Conservation (phyloP, 371 early-diverging fungal species). For the Gilbertella persicaria region DNA sequence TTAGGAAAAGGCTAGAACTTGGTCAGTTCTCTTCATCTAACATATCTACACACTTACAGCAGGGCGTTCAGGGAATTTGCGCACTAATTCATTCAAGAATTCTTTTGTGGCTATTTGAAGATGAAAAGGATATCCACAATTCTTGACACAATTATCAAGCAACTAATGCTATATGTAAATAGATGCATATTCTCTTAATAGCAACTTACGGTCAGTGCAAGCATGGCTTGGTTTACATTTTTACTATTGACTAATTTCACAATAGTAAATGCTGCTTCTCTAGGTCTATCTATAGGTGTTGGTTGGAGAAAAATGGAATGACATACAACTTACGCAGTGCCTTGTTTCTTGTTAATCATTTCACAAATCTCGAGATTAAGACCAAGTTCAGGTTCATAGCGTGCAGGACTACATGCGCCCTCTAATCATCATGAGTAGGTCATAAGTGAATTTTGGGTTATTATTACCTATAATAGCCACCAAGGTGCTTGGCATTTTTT, state of each 20-base stretch:
- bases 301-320: not conserved
- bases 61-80: conserved; percentile 90
- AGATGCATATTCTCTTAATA: not conserved
- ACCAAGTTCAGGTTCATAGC: conserved; percentile 77
- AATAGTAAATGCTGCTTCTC: conserved; percentile 87
- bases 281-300: conserved; percentile 57
- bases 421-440: too few relatives aligned
- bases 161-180: conserved; percentile 49
- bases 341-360: conserved; percentile 86
- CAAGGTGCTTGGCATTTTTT: conserved; percentile 30
- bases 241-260: conserved; percentile 79
- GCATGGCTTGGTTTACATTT: conserved; percentile 70
- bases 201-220: conserved; percentile 74
- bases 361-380: conserved; percentile 95
- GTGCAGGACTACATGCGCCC: conserved; percentile 78
- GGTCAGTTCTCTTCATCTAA: not conserved
- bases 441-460: too few relatives aligned
- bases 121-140: conserved; percentile 97
- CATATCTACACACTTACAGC: conserved; percentile 67
- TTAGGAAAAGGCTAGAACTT: conserved; percentile 46
- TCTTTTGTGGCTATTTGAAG: conserved; percentile 94
- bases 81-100: conserved; percentile 95
- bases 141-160: conserved; percentile 95
- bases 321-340: conserved; percentile 65
- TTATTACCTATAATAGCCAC: conserved; percentile 27